Base-by-base conservation (phyloP, 805 yeast species). In the Scheffersomyces stipitis region DNA sequence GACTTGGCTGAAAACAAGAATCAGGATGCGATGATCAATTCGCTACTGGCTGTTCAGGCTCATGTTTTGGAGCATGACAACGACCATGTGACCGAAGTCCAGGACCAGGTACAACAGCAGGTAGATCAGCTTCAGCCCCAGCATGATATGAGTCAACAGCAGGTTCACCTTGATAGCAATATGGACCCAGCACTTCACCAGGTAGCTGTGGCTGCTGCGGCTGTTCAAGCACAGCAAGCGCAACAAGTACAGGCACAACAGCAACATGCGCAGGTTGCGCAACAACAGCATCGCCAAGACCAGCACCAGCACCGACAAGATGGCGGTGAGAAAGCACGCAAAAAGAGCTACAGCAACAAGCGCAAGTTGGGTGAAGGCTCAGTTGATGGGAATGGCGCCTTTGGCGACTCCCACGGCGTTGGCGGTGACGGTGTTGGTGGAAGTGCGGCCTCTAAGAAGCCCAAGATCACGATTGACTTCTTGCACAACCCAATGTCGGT, bases 401-500 rank as follows among this genome's bases (percentile, higher is more conserved):
- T 22, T 10, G 37, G 34, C 13, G 45, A 31, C n/a, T n/a, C n/a
- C n/a, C n/a, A n/a, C 16, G 42, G 30, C 7, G 30, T 15, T 14
- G 38, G 34, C n/a, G 28, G 30, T 10, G 26, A 31, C 10, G 39
- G 18, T 10, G n/a, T n/a, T n/a, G 29, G 15, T 30, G 32, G 24
- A 45, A 17, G 45, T 48, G 28, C 48, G 38, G 30, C 26, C 38
- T 39, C 55, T 31, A 67, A 66, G 36, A 54, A 58, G 33, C 73
- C 71, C 14, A 65, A 63, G 44, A 58, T 69, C 28, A 38, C 48
- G 16, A 58, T 67, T 31, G 68, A 65, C 30, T 69, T 69, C 41
- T 53, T 69, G 20, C 73, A 67, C 40, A 69, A 68, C 35, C 75
- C 73, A 8, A 65, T 64, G 62, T 64, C 73, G 2, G 69, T 69